phyloP scores from a whole-genome alignment of 78 protist species.

The Dictyostelium capitatum region DNA sequence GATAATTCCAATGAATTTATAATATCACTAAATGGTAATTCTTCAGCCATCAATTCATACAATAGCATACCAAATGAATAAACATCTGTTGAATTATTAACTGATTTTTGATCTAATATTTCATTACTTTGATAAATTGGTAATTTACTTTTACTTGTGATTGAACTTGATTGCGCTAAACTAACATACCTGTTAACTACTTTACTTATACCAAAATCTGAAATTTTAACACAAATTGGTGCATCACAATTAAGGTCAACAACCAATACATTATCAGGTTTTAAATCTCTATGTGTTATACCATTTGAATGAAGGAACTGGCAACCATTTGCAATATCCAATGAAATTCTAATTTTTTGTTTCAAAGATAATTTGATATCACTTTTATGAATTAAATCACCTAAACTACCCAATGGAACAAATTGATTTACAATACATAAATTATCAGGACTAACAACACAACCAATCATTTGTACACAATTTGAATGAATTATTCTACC shows the following conservation, averaged over 20 bases:
- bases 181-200: neutral
- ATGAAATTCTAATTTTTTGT: neutral
- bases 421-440: neutral
- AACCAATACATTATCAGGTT: neutral
- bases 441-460: neutral
- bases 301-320: neutral
- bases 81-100: no score
- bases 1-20: no score
- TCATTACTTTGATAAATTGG: no score
- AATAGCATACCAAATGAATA: no score
- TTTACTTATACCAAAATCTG: neutral
- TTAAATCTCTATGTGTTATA: neutral
- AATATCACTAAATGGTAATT: no score
- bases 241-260: neutral
- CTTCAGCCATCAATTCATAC: no score
- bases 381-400: neutral
- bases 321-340: neutral
- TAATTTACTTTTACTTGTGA: no score
- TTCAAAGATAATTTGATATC: neutral
- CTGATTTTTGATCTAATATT: no score
- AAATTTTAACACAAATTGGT: neutral
- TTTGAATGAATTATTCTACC: neutral
- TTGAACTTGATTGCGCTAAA: no score
- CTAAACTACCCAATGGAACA: neutral
- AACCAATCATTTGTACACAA: neutral